These are phyloP conservation scores for Podospora tetraspora DNA, from an alignment of 495 filamentous ascomycete species.

Conservation along the genomic window DNA sequence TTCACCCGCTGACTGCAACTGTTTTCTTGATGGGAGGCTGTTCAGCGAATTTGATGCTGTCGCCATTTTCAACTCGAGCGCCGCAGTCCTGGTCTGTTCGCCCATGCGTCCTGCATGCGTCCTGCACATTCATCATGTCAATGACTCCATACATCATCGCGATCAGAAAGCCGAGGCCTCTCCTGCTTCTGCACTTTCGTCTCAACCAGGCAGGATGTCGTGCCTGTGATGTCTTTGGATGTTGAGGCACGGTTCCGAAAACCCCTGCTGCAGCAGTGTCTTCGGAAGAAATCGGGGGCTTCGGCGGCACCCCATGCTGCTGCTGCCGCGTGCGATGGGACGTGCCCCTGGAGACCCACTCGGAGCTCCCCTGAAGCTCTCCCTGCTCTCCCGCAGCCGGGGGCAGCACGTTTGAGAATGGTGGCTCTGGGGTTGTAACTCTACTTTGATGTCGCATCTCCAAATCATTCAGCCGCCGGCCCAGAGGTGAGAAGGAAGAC, in stretches of 20 bases:
- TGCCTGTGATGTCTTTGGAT: slow-evolving; percentile 1
- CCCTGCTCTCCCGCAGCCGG: not conserved
- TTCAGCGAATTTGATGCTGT: not conserved
- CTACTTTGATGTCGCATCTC: not conserved
- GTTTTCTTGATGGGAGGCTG: not conserved
- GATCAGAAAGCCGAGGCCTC: not conserved
- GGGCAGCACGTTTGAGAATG: not conserved
- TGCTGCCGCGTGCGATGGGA: not conserved
- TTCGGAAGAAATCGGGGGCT: slow-evolving; percentile 23
- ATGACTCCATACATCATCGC: no score
- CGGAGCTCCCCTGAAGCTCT: not conserved
- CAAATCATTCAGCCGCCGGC: not conserved
- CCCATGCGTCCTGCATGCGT: not conserved
- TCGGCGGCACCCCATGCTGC: slow-evolving; percentile 15
- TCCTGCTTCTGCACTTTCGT: not conserved
- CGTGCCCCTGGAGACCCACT: slow-evolving; percentile 16
- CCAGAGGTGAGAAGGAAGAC: not conserved
- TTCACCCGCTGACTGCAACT: not conserved
- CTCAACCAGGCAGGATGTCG: slow-evolving; percentile 10
- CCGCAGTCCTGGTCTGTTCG: not conserved
- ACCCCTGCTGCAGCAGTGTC: not conserved
- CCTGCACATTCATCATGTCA: not conserved
- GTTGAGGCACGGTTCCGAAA: not conserved
- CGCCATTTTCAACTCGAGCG: not conserved
- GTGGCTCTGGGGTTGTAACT: not conserved